Percentiles rank a stretch among this genome's conserved stretches.
Conservation (phyloP, 2,329 filamentous ascomycete species). For the Metarhizium robertsii region DNA sequence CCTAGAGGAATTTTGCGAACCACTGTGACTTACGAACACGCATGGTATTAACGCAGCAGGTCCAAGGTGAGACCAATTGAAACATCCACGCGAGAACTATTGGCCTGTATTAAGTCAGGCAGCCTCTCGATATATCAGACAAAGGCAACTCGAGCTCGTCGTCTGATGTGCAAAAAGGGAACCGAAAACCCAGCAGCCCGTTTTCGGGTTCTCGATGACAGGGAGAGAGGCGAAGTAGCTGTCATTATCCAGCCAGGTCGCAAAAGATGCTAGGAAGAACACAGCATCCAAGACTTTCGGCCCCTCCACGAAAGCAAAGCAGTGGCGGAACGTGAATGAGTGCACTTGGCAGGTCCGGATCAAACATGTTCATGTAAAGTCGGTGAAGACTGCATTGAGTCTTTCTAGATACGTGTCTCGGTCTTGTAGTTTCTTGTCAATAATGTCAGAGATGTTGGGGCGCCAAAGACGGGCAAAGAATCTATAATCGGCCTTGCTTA, state of each 20-base stretch:
- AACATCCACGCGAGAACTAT: too few species aligned
- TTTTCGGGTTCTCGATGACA: background rate
- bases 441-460: constrained; percentile 1
- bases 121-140: background rate
- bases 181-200: background rate
- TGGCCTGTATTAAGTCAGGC: too few species aligned
- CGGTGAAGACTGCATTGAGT: constrained; percentile 2
- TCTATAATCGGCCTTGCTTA: constrained; percentile 4
- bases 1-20: background rate
- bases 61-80: too few species aligned
- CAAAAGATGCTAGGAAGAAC: background rate
- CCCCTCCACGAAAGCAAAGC: background rate
- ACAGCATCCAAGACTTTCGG: background rate
- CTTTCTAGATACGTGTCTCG: constrained; percentile 4
- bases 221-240: background rate
- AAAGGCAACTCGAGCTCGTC: background rate
- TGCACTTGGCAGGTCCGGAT: background rate
- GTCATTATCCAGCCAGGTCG: background rate
- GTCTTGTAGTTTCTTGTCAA: constrained; percentile 8
- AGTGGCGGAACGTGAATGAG: background rate
- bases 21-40: too few species aligned
- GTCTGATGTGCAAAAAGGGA: background rate
- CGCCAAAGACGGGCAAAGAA: constrained; percentile 9
- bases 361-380: background rate
- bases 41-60: too few species aligned